Evolutionary conservation across 2,329 filamentous ascomycete genomes (phyloP).

Genomic region (Alternaria triticimaculans): DNA sequence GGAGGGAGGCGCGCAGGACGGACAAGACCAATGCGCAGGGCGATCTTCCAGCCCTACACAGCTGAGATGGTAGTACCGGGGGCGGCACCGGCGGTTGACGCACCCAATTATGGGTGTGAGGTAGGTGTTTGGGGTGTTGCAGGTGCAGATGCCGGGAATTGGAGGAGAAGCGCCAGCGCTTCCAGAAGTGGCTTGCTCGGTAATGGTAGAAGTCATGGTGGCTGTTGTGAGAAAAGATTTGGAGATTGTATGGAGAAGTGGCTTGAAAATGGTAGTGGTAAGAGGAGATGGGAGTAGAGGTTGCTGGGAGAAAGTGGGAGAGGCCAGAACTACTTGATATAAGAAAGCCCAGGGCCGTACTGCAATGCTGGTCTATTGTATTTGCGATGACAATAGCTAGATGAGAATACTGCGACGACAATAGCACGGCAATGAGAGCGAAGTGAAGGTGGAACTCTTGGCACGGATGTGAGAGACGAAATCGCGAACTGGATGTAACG

Average conservation of each 20-base stretch:
- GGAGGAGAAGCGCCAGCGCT: background rate
- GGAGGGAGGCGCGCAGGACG: background rate
- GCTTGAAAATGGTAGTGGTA: background rate
- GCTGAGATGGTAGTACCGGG: constrained; percentile 1
- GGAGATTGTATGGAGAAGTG: background rate
- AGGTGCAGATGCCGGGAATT: background rate
- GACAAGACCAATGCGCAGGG: background rate
- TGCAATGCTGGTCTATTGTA: constrained; percentile 3
- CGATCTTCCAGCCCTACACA: background rate
- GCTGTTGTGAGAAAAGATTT: background rate
- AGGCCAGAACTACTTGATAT: background rate
- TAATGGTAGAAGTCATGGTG: background rate
- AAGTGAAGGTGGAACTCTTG: background rate
- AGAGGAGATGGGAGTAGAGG: background rate
- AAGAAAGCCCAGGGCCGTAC: background rate
- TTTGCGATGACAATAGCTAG: background rate
- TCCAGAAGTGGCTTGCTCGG: background rate
- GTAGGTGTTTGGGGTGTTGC: background rate
- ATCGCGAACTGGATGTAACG: background rate
- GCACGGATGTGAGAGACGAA: background rate
- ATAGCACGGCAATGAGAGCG: background rate
- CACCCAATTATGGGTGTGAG: constrained; percentile 1
- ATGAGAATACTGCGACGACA: background rate
- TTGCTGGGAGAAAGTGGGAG: background rate
- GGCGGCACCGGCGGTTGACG: background rate